Conservation (phyloP, 805 yeast genomes). For the Wickerhamomyces kurtzmanii region DNA sequence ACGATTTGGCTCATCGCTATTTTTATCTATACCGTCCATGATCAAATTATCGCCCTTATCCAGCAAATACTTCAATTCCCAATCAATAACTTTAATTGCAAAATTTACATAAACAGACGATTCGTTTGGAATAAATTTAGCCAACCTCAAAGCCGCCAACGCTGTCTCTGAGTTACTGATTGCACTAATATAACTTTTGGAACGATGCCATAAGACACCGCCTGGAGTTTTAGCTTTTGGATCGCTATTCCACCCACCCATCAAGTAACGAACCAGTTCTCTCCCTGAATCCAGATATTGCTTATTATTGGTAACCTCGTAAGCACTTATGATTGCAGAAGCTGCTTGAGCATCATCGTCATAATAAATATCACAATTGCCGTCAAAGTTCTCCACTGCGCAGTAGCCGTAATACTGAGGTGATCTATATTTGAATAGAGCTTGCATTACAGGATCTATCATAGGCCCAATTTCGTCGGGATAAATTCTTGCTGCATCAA, state of each 20-base stretch:
- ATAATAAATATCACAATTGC: slow-evolving; percentile 55
- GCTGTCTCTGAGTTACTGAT: slow-evolving; percentile 66
- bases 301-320: slow-evolving; percentile 53
- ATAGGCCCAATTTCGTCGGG: slow-evolving; percentile 43
- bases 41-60: slow-evolving; percentile 47
- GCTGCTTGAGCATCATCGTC: slow-evolving; percentile 75
- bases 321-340: slow-evolving; percentile 52
- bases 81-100: slow-evolving; percentile 50
- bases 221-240: slow-evolving; percentile 26
- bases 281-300: slow-evolving; percentile 44
- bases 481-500: slow-evolving; percentile 46
- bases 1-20: slow-evolving; percentile 30
- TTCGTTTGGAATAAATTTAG: slow-evolving; percentile 41
- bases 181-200: slow-evolving; percentile 48
- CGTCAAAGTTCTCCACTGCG: slow-evolving; percentile 51
- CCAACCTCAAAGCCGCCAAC: slow-evolving; percentile 46
- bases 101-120: slow-evolving; percentile 37
- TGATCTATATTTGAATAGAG: slow-evolving; percentile 42
- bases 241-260: slow-evolving; percentile 49
- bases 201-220: slow-evolving; percentile 61
- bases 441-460: slow-evolving; percentile 39
- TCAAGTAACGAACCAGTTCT: slow-evolving; percentile 48
- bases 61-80: slow-evolving; percentile 41
- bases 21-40: slow-evolving; percentile 44
- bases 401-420: slow-evolving; percentile 45